phyloP scores from a whole-genome alignment of 179 eudicot species.

The Camellia oleifera region DNA sequence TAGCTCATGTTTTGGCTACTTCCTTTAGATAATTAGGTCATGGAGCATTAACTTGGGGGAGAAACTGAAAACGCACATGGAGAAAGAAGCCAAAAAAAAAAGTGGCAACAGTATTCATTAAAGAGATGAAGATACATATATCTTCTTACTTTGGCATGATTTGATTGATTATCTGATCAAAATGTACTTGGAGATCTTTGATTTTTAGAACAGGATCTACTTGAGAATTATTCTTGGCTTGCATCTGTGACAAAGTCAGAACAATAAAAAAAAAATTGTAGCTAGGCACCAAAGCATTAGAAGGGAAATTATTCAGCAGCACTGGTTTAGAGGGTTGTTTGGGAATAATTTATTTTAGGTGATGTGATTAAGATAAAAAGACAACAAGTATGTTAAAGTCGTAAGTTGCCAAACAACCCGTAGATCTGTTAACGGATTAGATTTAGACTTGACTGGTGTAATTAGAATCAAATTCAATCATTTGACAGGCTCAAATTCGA shows the following conservation, averaged over 20 bases:
- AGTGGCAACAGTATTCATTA: not conserved
- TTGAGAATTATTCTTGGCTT: not conserved
- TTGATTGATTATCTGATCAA: not conserved
- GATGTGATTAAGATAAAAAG: too few species aligned
- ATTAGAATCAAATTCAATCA: too few species aligned
- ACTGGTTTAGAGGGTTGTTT: too few species aligned
- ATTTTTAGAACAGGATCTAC: not conserved
- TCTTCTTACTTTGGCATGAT: not conserved
- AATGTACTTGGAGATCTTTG: not conserved
- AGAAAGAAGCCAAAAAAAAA: not conserved
- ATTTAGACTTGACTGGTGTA: too few species aligned
- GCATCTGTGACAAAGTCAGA: not conserved
- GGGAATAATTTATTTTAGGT: too few species aligned
- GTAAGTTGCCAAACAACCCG: too few species aligned
- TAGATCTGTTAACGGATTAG: too few species aligned
- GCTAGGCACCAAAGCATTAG: not conserved
- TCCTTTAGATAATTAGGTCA: not conserved
- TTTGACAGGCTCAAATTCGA: too few species aligned
- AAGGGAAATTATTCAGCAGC: too few species aligned
- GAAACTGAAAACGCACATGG: not conserved
- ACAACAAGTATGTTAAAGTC: too few species aligned
- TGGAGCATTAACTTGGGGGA: not conserved
- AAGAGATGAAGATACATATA: not conserved
- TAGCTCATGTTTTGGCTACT: not conserved
- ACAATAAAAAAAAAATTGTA: too few species aligned